Conservation (phyloP, 345 rosid species). For the Raphanus raphanistrum region DNA sequence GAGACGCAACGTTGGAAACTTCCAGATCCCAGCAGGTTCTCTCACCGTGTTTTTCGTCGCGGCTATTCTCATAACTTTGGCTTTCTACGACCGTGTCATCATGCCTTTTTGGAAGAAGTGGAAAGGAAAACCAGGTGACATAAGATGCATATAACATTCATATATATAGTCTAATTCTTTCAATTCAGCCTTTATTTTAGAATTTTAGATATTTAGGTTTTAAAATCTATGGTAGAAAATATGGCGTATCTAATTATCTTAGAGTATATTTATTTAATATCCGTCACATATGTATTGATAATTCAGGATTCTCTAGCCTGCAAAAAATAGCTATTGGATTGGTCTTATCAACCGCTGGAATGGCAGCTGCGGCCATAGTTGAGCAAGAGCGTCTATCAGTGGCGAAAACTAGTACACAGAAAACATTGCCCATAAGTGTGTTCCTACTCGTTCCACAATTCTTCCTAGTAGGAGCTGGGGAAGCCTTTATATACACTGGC, state of each 20-base stretch:
- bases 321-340: conserved; percentile 66
- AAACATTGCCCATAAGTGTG: conserved; percentile 47
- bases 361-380: conserved; percentile 55
- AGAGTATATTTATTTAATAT: not conserved
- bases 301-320: conserved; percentile 58
- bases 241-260: not conserved
- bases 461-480: conserved; percentile 68
- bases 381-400: conserved; percentile 50
- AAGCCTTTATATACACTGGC: conserved; percentile 67
- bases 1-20: conserved; percentile 49
- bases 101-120: conserved; percentile 55
- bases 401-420: conserved; percentile 33
- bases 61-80: conserved; percentile 52
- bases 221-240: not conserved
- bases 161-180: not conserved
- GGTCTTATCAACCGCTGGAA: conserved; percentile 53
- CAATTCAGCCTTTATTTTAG: not conserved
- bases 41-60: conserved; percentile 57
- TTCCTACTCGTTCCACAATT: conserved; percentile 62
- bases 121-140: conserved; percentile 54
- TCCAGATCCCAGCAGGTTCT: conserved; percentile 69
- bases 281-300: not conserved
- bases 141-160: not conserved
- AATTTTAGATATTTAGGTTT: not conserved
- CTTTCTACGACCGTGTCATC: conserved; percentile 54